phyloP scores from a whole-genome alignment of 345 rosid genomes.

The Acer negundo region DNA sequence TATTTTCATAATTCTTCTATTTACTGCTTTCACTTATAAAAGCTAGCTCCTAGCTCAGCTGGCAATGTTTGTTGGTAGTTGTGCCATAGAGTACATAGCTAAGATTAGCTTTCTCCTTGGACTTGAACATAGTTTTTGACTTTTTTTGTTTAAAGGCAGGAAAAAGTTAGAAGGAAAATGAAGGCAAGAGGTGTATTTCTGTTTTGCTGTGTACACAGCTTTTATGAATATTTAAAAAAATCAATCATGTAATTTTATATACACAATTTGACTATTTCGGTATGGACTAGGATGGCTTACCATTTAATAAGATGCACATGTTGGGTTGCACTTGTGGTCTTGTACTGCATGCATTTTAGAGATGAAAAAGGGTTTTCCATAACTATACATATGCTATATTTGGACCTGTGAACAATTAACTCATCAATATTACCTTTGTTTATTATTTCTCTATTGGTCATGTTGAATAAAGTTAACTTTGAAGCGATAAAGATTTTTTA shows the following conservation, averaged over 20 bases:
- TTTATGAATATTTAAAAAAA: not conserved
- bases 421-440: not conserved
- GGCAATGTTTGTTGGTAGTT: conserved; percentile 1
- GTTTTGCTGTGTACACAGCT: not conserved
- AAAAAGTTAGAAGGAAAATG: not conserved
- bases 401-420: not conserved
- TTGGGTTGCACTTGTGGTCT: not conserved
- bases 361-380: not conserved
- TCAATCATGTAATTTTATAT: not conserved
- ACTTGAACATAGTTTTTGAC: not conserved
- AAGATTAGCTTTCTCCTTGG: not conserved
- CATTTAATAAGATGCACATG: not conserved
- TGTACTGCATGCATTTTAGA: not conserved
- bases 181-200: not conserved
- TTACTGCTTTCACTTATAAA: not conserved
- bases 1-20: not conserved
- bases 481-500: not conserved
- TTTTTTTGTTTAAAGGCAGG: not conserved
- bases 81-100: not conserved
- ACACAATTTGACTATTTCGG: not conserved
- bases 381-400: not conserved
- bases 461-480: not conserved
- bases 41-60: not conserved
- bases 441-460: not conserved
- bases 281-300: not conserved